Evolutionary conservation across 352 stramenopile species (phyloP).

Genomic region (Pythium angustatum): DNA sequence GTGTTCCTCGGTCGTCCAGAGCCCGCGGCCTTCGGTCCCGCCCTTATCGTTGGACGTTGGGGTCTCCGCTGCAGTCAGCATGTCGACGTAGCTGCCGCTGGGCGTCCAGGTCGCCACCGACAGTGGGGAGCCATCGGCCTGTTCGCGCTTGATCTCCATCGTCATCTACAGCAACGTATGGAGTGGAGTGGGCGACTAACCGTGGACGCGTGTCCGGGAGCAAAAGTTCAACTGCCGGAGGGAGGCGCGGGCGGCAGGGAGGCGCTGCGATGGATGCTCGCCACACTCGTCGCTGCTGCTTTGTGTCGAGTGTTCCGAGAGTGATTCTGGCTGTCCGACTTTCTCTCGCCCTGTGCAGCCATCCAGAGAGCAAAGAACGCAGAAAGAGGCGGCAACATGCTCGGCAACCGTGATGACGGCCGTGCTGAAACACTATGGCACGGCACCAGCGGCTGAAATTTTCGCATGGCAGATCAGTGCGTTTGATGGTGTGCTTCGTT

Average conservation of each 20-base stretch:
- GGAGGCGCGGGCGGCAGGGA: no score
- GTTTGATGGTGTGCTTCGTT: background rate
- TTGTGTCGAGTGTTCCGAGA: conserved; percentile 16
- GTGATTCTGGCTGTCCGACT: conserved; percentile 26
- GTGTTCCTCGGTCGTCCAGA: conserved; percentile 79
- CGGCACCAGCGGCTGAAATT: conserved; percentile 6
- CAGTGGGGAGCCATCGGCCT: conserved; percentile 27
- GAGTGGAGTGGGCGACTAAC: no score
- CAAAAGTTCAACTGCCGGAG: conserved; percentile 27
- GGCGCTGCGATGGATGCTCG: background rate
- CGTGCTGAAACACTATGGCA: conserved; percentile 15
- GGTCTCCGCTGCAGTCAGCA: conserved; percentile 26
- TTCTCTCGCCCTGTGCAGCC: conserved; percentile 28
- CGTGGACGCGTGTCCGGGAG: background rate
- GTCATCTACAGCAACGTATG: no score
- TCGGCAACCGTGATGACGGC: conserved; percentile 9
- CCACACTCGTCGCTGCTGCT: conserved; percentile 8
- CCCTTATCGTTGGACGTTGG: conserved; percentile 31
- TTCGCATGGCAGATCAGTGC: no score
- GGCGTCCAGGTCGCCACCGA: conserved; percentile 29
- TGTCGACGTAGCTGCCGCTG: conserved; percentile 29
- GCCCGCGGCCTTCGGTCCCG: conserved; percentile 52
- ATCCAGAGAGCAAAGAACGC: conserved; percentile 15
- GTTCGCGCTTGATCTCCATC: conserved; percentile 31
- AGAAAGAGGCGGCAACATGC: conserved; percentile 14